Evolutionary conservation across 2,329 filamentous ascomycete genomes (phyloP).

Genomic region (Cryphonectria nitschkei): DNA sequence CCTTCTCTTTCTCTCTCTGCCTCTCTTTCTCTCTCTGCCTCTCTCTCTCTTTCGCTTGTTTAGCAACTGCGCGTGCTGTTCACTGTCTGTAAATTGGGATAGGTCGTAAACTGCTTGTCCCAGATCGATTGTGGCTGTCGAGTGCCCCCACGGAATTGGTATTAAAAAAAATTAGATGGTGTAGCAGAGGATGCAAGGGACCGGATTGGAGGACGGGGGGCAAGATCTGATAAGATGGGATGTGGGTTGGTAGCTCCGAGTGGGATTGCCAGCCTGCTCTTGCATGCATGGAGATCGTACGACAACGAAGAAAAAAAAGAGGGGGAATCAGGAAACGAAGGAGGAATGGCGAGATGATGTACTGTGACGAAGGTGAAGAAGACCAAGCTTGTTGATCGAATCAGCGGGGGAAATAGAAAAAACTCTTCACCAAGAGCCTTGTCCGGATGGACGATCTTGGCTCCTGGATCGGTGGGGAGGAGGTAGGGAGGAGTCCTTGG

Average conservation of each 20-base stretch:
- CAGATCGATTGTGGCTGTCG: background rate
- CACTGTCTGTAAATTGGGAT: background rate
- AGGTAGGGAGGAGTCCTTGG: background rate
- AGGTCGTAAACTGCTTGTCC: background rate
- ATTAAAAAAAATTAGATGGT: background rate
- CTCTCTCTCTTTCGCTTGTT: background rate
- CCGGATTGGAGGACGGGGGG: background rate
- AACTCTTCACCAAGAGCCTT: slow-evolving; percentile 12
- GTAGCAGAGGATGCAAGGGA: background rate
- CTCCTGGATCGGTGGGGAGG: slow-evolving; percentile 15
- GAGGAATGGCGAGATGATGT: slow-evolving; percentile 10
- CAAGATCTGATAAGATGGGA: slow-evolving; percentile 7
- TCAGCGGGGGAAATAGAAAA: background rate
- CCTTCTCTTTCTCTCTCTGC: background rate
- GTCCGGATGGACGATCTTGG: slow-evolving; percentile 13
- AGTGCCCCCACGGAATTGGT: background rate
- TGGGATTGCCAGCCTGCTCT: background rate
- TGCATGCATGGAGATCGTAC: slow-evolving; percentile 2
- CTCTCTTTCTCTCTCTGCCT: background rate
- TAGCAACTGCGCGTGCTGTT: background rate
- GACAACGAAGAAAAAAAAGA: background rate
- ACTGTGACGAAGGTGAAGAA: background rate
- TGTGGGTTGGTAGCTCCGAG: slow-evolving; percentile 1
- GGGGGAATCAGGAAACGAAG: background rate
- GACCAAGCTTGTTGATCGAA: background rate